These are phyloP conservation scores for Didymella pomorum DNA, from an alignment of 2,329 filamentous ascomycete genomes.

Conservation along the genomic window DNA sequence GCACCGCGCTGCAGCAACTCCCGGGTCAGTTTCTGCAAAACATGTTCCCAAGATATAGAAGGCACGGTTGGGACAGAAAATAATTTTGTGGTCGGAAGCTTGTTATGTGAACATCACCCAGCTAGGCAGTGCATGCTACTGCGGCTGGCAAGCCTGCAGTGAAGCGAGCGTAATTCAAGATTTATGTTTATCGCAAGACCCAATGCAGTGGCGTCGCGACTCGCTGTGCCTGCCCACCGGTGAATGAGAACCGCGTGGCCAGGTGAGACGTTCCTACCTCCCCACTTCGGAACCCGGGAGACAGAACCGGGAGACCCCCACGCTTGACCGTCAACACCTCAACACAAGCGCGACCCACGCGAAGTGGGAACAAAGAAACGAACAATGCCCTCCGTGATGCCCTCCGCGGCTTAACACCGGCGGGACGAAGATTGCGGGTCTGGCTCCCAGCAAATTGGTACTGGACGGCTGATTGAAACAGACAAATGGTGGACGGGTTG, in stretches of 20 bases:
- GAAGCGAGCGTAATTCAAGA: too few species aligned
- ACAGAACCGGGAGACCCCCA: conserved; percentile 8
- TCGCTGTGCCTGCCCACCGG: not conserved
- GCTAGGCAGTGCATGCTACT: too few species aligned
- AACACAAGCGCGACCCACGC: not conserved
- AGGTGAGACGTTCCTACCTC: not conserved
- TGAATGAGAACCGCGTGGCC: not conserved
- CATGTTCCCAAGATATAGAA: too few species aligned
- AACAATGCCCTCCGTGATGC: not conserved
- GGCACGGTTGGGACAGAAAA: too few species aligned
- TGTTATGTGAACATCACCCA: too few species aligned
- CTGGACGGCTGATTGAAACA: not conserved
- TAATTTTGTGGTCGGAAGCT: too few species aligned
- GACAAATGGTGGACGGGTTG: not conserved
- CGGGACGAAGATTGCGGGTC: not conserved
- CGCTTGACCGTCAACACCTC: not conserved
- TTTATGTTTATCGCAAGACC: too few species aligned
- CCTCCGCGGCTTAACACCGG: conserved; percentile 6
- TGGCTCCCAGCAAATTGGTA: not conserved
- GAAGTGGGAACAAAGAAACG: conserved; percentile 4
- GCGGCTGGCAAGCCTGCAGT: too few species aligned
- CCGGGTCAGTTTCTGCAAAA: too few species aligned
- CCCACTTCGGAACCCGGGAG: not conserved
- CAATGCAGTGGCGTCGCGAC: too few species aligned
- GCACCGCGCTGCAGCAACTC: too few species aligned